These are phyloP conservation scores for Boletus rufocinnamomeus DNA, from an alignment of 768 basidiomycete species.

Conservation along the genomic window DNA sequence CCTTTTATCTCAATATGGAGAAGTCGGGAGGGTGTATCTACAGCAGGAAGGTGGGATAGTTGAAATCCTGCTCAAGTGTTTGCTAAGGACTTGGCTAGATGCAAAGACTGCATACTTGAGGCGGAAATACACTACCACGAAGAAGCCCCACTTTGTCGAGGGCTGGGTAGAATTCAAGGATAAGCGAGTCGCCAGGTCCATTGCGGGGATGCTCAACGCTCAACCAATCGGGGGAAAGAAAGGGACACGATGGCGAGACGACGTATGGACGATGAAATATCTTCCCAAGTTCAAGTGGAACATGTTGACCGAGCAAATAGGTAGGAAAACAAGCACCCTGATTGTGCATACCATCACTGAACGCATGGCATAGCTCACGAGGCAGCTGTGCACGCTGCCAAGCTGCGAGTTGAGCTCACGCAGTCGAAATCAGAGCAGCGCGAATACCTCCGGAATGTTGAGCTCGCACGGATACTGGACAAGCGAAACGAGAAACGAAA, in stretches of 20 bases:
- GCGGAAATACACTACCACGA: constrained; percentile 77
- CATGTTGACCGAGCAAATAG: constrained; percentile 98
- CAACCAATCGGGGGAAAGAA: constrained; percentile 95
- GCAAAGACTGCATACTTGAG: constrained; percentile 85
- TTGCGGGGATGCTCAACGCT: constrained; percentile 95
- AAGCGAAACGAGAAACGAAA: constrained; percentile 73
- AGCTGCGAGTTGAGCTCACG: constrained; percentile 87
- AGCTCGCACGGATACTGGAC: constrained; percentile 82
- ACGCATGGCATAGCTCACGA: constrained; percentile 71
- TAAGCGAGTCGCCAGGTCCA: constrained; percentile 85
- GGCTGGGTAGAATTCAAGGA: constrained; percentile 99
- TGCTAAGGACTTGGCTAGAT: constrained; percentile 46
- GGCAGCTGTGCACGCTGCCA: constrained; percentile 82
- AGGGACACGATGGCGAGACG: constrained; percentile 88
- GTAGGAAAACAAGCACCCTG: constrained; percentile 52
- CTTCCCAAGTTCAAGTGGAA: constrained; percentile 98
- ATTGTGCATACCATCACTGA: constrained; percentile 11
- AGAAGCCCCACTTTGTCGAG: constrained; percentile 88
- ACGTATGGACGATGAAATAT: constrained; percentile 99
- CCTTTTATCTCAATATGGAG: constrained; percentile 87
- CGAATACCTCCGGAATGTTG: constrained; percentile 93
- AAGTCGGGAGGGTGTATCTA: constrained; percentile 89
- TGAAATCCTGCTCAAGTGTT: not conserved
- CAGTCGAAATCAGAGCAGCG: constrained; percentile 88
- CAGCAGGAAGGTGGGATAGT: constrained; percentile 78